A percentile compares a stretch with the other conserved stretches of the same genome.
Evolutionary conservation across 176 grass and related monocot species (phyloP).

Genomic region (Triticum monococcum): DNA sequence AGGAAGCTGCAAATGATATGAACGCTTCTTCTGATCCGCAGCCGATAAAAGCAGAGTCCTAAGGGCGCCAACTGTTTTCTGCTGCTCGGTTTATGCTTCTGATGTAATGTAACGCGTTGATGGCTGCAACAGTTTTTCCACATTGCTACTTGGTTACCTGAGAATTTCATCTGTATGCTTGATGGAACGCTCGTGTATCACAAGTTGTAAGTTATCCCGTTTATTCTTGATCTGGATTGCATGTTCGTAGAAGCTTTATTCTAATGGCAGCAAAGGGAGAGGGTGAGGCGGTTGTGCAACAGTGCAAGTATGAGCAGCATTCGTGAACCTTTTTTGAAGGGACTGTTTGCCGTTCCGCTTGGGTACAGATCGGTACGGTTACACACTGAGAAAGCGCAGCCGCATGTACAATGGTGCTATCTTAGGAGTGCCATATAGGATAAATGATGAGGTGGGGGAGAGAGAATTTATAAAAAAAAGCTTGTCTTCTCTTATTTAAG

Average conservation of each 20-base stretch:
- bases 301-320: no score
- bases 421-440: no score
- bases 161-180: background rate
- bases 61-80: background rate
- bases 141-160: background rate
- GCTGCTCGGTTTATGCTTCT: background rate
- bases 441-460: no score
- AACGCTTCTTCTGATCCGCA: conserved; percentile 20
- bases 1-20: conserved; percentile 29
- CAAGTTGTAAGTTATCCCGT: background rate
- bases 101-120: background rate
- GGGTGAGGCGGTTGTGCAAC: no score
- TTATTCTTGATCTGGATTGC: no score
- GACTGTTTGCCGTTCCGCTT: background rate
- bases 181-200: background rate
- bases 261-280: no score
- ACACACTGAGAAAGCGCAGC: background rate
- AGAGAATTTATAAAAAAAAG: no score
- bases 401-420: no score
- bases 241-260: no score
- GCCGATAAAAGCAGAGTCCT: conserved; percentile 42
- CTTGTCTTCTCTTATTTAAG: no score
- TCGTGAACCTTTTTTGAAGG: no score
- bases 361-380: no score
- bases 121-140: background rate